Conservation (phyloP, 1,284 basidiomycete species). For the Salmacisia buchloeana region DNA sequence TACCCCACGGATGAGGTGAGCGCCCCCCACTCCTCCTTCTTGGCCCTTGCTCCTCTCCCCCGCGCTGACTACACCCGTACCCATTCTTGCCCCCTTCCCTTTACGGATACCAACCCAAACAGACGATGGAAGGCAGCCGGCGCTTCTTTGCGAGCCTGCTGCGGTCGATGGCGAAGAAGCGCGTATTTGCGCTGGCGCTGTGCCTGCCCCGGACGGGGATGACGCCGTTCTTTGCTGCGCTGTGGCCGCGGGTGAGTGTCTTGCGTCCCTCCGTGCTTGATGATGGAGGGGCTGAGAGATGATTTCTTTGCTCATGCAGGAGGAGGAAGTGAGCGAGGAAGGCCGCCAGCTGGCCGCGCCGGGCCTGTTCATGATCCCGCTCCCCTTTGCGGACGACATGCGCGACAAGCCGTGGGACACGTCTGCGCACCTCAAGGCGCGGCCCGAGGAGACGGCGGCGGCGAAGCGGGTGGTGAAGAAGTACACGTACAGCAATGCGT, state of each 20-base stretch:
- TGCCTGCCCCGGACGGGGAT: constrained; percentile 68
- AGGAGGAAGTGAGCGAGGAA: constrained; percentile 68
- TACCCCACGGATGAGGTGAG: constrained; percentile 82
- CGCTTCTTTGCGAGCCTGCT: constrained; percentile 83
- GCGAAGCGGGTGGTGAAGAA: constrained; percentile 74
- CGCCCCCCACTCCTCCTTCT: constrained; percentile 1
- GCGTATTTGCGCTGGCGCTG: constrained; percentile 74
- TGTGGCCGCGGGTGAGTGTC: constrained; percentile 63
- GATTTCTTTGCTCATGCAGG: constrained; percentile 22
- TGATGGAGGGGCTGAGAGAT: neutral
- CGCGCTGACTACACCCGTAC: too few species aligned
- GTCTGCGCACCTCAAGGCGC: constrained; percentile 56
- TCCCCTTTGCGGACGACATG: constrained; percentile 92
- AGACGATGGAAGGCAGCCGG: constrained; percentile 82
- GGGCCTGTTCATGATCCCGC: constrained; percentile 82
- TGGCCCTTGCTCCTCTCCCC: neutral
- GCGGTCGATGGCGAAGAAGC: constrained; percentile 72
- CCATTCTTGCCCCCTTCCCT: too few species aligned
- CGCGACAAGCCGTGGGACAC: constrained; percentile 61
- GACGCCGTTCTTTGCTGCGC: constrained; percentile 72
- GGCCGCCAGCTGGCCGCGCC: constrained; percentile 73
- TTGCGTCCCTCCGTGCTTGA: neutral
- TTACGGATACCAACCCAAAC: too few species aligned
- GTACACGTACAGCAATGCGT: constrained; percentile 69
- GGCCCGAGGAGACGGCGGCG: constrained; percentile 63